Conservation (phyloP, 2,329 filamentous ascomycete species). For the Epichloe gansuensis region DNA sequence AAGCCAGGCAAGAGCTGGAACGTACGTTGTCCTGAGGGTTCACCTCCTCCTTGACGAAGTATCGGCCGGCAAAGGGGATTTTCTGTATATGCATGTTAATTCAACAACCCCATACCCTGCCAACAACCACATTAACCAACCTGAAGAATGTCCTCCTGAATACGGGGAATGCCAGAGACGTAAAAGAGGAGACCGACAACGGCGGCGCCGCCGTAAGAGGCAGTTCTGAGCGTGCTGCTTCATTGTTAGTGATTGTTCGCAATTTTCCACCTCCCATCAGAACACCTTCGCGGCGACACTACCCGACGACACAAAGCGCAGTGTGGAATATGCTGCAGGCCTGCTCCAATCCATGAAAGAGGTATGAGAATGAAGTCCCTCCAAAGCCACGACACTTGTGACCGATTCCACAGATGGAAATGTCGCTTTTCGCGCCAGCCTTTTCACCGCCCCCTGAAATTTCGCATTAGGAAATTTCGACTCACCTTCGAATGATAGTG, state of each 20-base stretch:
- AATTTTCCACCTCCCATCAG: background rate
- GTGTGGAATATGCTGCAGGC: background rate
- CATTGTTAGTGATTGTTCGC: background rate
- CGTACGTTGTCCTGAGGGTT: slow-evolving; percentile 52
- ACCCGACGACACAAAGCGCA: background rate
- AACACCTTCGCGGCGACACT: background rate
- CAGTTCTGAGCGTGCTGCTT: slow-evolving; percentile 18
- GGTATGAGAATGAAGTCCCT: background rate
- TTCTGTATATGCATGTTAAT: slow-evolving; percentile 26
- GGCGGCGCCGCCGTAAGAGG: slow-evolving; percentile 44
- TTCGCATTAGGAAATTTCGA: slow-evolving; percentile 8
- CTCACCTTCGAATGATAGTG: slow-evolving; percentile 39
- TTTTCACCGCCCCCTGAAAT: background rate
- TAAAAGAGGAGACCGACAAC: slow-evolving; percentile 47
- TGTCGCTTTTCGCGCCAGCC: background rate
- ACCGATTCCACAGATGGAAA: background rate
- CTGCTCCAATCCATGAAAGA: background rate
- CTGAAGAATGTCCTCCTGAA: slow-evolving; percentile 47
- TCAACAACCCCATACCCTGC: background rate
- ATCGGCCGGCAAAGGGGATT: slow-evolving; percentile 38
- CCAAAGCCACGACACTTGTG: background rate
- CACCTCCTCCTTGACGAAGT: slow-evolving; percentile 42
- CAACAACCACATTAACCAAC: slow-evolving; percentile 23
- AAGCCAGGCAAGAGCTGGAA: slow-evolving; percentile 7
- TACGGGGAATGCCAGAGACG: slow-evolving; percentile 48